A percentile compares a stretch with the other conserved stretches of the same genome.
These are phyloP conservation scores for Zygoascus tannicola DNA, from an alignment of 805 yeast species.

Conservation along the genomic window DNA sequence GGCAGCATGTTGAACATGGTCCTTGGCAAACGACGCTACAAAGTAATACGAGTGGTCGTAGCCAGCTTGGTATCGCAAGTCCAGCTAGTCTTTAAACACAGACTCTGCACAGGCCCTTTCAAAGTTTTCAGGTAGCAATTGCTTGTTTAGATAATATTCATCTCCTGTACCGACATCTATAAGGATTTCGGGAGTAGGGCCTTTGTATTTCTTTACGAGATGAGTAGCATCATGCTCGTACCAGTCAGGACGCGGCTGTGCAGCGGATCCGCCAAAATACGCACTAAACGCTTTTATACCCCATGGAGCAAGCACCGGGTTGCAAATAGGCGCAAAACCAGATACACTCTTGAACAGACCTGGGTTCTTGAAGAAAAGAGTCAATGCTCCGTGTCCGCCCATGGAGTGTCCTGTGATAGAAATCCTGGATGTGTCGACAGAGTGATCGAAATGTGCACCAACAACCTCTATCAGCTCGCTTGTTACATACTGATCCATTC, in stretches of 20 bases:
- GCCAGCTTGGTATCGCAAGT: constrained; percentile 59
- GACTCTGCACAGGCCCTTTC: constrained; percentile 50
- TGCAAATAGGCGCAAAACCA: constrained; percentile 85
- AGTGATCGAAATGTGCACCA: constrained; percentile 29
- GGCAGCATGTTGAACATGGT: constrained; percentile 83
- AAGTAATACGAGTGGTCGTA: constrained; percentile 90
- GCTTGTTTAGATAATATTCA: constrained; percentile 52
- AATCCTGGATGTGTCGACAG: constrained; percentile 48
- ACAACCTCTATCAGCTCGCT: constrained; percentile 57
- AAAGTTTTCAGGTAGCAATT: constrained; percentile 69
- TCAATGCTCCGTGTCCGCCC: constrained; percentile 95
- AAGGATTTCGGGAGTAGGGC: constrained; percentile 52
- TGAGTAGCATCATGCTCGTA: constrained; percentile 73
- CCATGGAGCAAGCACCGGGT: constrained; percentile 77
- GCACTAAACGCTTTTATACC: constrained; percentile 76
- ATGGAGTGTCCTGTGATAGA: constrained; percentile 95
- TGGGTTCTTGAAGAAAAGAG: constrained; percentile 58
- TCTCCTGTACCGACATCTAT: constrained; percentile 80
- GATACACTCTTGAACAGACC: constrained; percentile 67
- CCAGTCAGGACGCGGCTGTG: constrained; percentile 42
- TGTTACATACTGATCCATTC: constrained; percentile 78
- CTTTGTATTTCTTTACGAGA: constrained; percentile 48
- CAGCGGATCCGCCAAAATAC: constrained; percentile 55
- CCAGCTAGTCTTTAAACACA: constrained; percentile 53
- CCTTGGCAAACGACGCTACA: constrained; percentile 66